Evolutionary conservation across 352 stramenopile species (phyloP).

Genomic region (Globisporangium middletonii): DNA sequence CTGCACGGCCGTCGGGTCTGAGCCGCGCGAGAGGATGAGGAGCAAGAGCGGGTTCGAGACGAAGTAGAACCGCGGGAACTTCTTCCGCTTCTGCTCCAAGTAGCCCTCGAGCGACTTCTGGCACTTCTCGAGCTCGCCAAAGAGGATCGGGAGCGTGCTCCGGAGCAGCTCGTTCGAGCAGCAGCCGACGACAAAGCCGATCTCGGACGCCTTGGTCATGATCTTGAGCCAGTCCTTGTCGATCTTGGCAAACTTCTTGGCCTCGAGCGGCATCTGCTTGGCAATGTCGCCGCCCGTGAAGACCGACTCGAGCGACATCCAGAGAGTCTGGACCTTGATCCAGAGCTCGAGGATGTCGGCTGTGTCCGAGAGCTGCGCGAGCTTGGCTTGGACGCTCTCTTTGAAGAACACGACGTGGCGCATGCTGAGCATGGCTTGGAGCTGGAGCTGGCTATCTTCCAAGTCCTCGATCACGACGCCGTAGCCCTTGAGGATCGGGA

Average conservation of each 20-base stretch:
- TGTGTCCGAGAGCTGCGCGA: constrained; percentile 84
- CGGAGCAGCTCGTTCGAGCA: constrained; percentile 83
- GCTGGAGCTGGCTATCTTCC: constrained; percentile 84
- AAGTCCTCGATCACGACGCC: constrained; percentile 84
- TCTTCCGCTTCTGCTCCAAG: constrained; percentile 88
- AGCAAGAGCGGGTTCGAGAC: constrained; percentile 89
- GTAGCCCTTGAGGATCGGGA: constrained; percentile 72
- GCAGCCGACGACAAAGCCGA: constrained; percentile 66
- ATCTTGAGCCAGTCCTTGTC: constrained; percentile 91
- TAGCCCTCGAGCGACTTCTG: constrained; percentile 90
- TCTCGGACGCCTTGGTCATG: constrained; percentile 81
- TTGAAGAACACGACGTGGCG: constrained; percentile 88
- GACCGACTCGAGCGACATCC: constrained; percentile 88
- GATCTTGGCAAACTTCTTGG: constrained; percentile 91
- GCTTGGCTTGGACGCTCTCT: constrained; percentile 68
- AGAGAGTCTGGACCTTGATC: constrained; percentile 90
- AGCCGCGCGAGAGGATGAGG: constrained; percentile 84
- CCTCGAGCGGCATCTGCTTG: constrained; percentile 90
- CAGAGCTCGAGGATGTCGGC: constrained; percentile 86
- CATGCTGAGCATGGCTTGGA: constrained; percentile 88
- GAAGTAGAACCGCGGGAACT: constrained; percentile 91
- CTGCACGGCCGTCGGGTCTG: constrained; percentile 68
- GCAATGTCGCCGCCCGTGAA: constrained; percentile 92
- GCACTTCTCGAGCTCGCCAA: constrained; percentile 88
- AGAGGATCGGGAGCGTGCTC: constrained; percentile 83